Evolutionary conservation across 768 basidiomycete genomes (phyloP), one percentile per base, ranked within the genome.

Genomic region (Suillus hirtellus): DNA sequence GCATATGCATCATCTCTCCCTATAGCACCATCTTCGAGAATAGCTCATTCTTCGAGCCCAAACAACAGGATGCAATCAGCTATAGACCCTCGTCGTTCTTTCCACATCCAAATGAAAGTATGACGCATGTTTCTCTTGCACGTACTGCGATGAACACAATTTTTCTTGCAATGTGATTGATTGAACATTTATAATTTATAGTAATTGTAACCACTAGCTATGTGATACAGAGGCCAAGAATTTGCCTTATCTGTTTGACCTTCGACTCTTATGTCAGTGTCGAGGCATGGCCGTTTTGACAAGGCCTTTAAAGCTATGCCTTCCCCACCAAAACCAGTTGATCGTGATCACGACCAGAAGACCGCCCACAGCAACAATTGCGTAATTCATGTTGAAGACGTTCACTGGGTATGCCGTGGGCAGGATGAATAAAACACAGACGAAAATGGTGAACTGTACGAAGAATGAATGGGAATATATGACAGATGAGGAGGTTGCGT

Each of bases 301-400:
- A 4, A 82, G 77, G 0, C 84, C 84, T 3, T 67, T 63, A 65
- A 85, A 86, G 24, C 67, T 76, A 60, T 67, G 69, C 15, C 78
- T 75, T 14, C 84, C 82, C 84, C 83, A 85, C 47, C 77, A 64
- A 6, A 76, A 19, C 85, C 84, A 85, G 40, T 79, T 80, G 0
- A 77, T 35, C 4, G 72, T 70, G 17, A 85, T 83, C n/a, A 85
- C 66, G 38, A 84, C 37, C 27, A 78, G 65, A 17, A 85, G 73
- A 0, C 74, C 81, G 8, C 82, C 84, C 24, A 86, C 75, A 5
- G 84, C 83, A 3, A 86, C 77, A 56, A 86, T 74, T 0, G 85
- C 77, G 64, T 87, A 86, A 70, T 86, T 86, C 85, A 86, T 87
- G 69, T 84, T 82, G 54, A 79, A 67, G 50, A 74, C 64, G 44